These are phyloP conservation scores for Penicillium taxi DNA, from an alignment of 495 filamentous ascomycete genomes.

Conservation along the genomic window DNA sequence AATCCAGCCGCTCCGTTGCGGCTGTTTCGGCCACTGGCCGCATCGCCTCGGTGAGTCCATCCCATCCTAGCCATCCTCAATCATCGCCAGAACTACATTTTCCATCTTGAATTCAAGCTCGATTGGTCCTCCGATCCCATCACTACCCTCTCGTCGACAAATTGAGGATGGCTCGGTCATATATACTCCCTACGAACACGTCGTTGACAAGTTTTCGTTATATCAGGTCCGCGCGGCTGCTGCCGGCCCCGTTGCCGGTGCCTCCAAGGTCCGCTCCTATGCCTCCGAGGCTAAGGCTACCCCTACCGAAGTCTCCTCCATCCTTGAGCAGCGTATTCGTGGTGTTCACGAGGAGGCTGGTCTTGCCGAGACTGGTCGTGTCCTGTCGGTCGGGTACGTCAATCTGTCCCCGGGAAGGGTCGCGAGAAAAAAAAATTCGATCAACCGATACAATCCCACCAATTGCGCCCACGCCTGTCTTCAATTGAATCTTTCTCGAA, in stretches of 20 bases:
- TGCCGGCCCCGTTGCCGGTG: constrained; percentile 63
- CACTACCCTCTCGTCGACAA: constrained; percentile 17
- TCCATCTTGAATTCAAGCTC: constrained; percentile 36
- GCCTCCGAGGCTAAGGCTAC: constrained; percentile 89
- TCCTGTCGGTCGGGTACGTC: constrained; percentile 97
- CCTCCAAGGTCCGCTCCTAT: constrained; percentile 74
- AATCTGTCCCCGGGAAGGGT: constrained; percentile 13
- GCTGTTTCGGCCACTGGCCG: constrained; percentile 85
- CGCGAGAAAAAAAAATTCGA: constrained; percentile 29
- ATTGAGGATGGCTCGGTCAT: constrained; percentile 19
- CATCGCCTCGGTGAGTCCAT: constrained; percentile 80
- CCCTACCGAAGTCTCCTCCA: constrained; percentile 97
- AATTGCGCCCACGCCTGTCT: constrained; percentile 16
- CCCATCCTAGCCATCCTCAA: constrained; percentile 29
- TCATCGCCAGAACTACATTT: constrained; percentile 23
- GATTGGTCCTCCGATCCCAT: constrained; percentile 30
- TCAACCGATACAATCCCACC: constrained; percentile 22
- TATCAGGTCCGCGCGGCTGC: constrained; percentile 75
- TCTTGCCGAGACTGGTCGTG: constrained; percentile 96
- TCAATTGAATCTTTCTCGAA: constrained; percentile 7
- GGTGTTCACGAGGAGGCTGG: constrained; percentile 93
- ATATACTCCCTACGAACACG: constrained; percentile 22
- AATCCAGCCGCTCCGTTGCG: constrained; percentile 87
- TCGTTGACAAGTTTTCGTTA: constrained; percentile 42
- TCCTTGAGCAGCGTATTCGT: constrained; percentile 97